A percentile compares a stretch with the other conserved stretches of the same genome.
phyloP scores from a whole-genome alignment of 768 basidiomycete genomes.

The Boletellus sp. region DNA sequence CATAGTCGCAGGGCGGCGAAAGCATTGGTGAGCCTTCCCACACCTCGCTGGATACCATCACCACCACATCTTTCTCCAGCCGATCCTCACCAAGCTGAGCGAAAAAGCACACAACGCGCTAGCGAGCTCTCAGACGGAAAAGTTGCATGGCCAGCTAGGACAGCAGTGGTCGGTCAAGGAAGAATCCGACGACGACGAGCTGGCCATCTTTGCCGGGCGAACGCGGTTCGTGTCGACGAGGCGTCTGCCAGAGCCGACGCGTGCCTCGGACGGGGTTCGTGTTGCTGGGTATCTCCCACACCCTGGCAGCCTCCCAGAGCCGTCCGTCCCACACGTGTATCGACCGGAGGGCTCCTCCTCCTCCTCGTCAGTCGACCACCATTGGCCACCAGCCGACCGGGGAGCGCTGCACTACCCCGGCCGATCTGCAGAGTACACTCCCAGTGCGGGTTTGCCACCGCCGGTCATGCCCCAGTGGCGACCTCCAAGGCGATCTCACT shows the following conservation, averaged over 20 bases:
- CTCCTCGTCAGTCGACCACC: conserved; percentile 9
- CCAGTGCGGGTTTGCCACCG: conserved; percentile 3
- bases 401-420: conserved; percentile 6
- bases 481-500: conserved; percentile 26
- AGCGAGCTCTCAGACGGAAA: conserved; percentile 37
- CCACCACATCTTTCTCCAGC: conserved; percentile 27
- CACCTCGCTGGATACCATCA: too few relatives aligned
- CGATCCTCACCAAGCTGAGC: conserved; percentile 54
- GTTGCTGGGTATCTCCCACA: conserved; percentile 1
- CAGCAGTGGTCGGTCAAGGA: conserved; percentile 51
- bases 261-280: conserved; percentile 6
- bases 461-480: conserved; percentile 23
- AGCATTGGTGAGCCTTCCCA: conserved; percentile 49
- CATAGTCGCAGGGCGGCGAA: conserved; percentile 61
- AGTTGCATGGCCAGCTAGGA: conserved; percentile 28
- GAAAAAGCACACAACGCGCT: conserved; percentile 67
- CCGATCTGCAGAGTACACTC: conserved; percentile 7
- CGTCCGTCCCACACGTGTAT: conserved; percentile 8
- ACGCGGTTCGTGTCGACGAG: conserved; percentile 57
- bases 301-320: background rate
- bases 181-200: conserved; percentile 56
- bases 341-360: conserved; percentile 14
- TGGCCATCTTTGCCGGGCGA: conserved; percentile 66
- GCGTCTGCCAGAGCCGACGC: conserved; percentile 26
- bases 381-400: conserved; percentile 19